Percentiles rank a stretch among this genome's conserved stretches.
Conservation (phyloP, 352 stramenopile genomes). For the Globisporangium splendens region DNA sequence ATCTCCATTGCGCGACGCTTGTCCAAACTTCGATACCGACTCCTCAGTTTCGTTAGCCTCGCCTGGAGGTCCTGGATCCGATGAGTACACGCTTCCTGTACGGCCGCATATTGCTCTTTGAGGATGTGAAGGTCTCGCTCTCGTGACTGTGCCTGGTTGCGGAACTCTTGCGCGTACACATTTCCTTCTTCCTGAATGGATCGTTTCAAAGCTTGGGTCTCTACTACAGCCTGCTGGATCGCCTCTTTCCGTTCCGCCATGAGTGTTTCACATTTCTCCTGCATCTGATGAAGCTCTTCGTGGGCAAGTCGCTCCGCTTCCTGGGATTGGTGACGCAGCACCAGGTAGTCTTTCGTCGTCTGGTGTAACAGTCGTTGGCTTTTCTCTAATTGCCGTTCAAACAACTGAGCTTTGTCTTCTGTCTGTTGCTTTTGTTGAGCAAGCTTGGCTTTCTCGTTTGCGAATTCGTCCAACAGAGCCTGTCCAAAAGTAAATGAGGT, state of each 20-base stretch:
- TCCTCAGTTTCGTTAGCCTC: conserved; percentile 57
- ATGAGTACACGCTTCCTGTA: conserved; percentile 65
- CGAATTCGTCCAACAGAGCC: conserved; percentile 52
- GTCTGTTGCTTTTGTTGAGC: conserved; percentile 30
- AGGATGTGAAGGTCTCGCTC: conserved; percentile 73
- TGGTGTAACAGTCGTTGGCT: conserved; percentile 55
- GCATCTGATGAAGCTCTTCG: conserved; percentile 48
- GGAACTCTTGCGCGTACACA: conserved; percentile 48
- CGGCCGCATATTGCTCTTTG: conserved; percentile 70
- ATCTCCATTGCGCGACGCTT: conserved; percentile 77
- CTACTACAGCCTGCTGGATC: conserved; percentile 36
- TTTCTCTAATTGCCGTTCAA: conserved; percentile 54
- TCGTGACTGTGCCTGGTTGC: conserved; percentile 44
- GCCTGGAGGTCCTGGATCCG: conserved; percentile 72
- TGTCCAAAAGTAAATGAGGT: conserved; percentile 10
- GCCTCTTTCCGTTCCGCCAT: conserved; percentile 36
- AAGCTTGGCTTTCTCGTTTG: conserved; percentile 51
- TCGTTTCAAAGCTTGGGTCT: conserved; percentile 43
- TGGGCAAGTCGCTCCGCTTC: conserved; percentile 52
- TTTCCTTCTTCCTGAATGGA: conserved; percentile 52
- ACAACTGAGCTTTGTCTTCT: conserved; percentile 25
- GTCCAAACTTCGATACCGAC: conserved; percentile 58
- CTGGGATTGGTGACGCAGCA: conserved; percentile 64
- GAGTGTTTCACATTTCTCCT: conserved; percentile 36
- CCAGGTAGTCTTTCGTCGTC: conserved; percentile 77